Evolutionary conservation across 768 basidiomycete species (phyloP), one percentile per base, ranked within the genome.

Genomic region (Leccinum boreale): DNA sequence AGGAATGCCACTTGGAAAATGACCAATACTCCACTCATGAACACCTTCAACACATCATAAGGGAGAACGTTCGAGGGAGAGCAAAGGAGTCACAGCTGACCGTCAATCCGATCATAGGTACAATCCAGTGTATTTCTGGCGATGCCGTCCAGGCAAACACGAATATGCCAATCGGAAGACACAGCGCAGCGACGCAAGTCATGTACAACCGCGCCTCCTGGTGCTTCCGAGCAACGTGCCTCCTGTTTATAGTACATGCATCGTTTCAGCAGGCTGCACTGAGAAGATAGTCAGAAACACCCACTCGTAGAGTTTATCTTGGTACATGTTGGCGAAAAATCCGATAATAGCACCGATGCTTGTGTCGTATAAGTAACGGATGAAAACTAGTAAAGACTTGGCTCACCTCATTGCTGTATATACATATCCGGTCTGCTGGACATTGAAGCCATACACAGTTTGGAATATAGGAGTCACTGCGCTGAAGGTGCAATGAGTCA

Each of bases 141-240:
- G 78, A 83, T 15, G 83, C 80, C 21, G 85, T 83, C 83, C 86
- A 89, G 0, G 85, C 87, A 63, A 85, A 90, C 15, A 89, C 81
- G 68, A 89, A 83, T 78, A 87, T 84, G 29, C 79, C 79, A 1
- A 75, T 59, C 0, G 86, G 85, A 56, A 85, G 73, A 6, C 82
- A 66, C 23, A 87, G 47, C 0, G 77, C 84, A 1, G 82, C 84
- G 21, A 75, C 65, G 66, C 85, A 84, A 26, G 83, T 78, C 17
- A 74, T 65, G 57, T 83, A 85, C n/a, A 89, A 65, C 8, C 87
- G 79, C 1, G 87, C 86, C 70, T 88, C 87, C 9, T 75, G 77
- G 6, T 78, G 67, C 54, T 46, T 70, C 17, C 5, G 56, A 8
- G 58, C 1, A 47, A 61, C 61, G 36, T 71, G 17, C 23, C 19